phyloP scores from a whole-genome alignment of 1,139 yeast species.

The Lodderomyces oxycetoniae region DNA sequence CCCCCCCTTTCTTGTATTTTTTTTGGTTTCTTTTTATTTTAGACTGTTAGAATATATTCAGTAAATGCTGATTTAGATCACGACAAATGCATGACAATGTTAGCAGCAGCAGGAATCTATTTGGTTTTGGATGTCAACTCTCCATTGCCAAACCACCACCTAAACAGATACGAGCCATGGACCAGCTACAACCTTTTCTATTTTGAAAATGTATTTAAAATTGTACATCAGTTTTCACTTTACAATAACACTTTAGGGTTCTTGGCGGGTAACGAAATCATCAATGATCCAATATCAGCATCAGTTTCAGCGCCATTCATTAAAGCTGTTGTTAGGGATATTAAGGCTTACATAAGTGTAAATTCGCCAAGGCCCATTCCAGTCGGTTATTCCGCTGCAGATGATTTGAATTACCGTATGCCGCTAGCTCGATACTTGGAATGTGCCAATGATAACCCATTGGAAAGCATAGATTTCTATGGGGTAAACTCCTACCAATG shows the following conservation, averaged over 20 bases:
- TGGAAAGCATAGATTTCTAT: slow-evolving; percentile 77
- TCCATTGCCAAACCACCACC: slow-evolving; percentile 69
- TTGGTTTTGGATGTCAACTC: slow-evolving; percentile 87
- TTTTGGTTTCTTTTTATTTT: slow-evolving; percentile 16
- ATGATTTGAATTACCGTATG: slow-evolving; percentile 70
- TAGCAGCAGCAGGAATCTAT: slow-evolving; percentile 90
- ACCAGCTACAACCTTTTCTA: slow-evolving; percentile 66
- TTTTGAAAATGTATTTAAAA: slow-evolving; percentile 69
- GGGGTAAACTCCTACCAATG: slow-evolving; percentile 96
- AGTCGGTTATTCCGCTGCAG: slow-evolving; percentile 94
- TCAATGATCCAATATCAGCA: slow-evolving; percentile 79
- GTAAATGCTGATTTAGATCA: slow-evolving; percentile 80
- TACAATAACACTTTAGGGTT: slow-evolving; percentile 89
- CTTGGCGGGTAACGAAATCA: slow-evolving; percentile 91
- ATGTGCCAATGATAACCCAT: slow-evolving; percentile 57
- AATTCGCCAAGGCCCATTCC: slow-evolving; percentile 70
- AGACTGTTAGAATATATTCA: slow-evolving; percentile 82
- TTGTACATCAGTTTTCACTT: slow-evolving; percentile 74
- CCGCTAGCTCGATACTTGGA: slow-evolving; percentile 78
- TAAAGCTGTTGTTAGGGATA: slow-evolving; percentile 75
- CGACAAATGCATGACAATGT: slow-evolving; percentile 84
- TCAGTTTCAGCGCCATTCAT: slow-evolving; percentile 62
- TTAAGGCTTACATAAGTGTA: slow-evolving; percentile 60
- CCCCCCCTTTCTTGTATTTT: too few relatives aligned
- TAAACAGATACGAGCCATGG: slow-evolving; percentile 89